A percentile compares a stretch with the other conserved stretches of the same genome.
These are phyloP conservation scores for Penicillium riverlandense DNA, from an alignment of 495 filamentous ascomycete species.

Conservation along the genomic window DNA sequence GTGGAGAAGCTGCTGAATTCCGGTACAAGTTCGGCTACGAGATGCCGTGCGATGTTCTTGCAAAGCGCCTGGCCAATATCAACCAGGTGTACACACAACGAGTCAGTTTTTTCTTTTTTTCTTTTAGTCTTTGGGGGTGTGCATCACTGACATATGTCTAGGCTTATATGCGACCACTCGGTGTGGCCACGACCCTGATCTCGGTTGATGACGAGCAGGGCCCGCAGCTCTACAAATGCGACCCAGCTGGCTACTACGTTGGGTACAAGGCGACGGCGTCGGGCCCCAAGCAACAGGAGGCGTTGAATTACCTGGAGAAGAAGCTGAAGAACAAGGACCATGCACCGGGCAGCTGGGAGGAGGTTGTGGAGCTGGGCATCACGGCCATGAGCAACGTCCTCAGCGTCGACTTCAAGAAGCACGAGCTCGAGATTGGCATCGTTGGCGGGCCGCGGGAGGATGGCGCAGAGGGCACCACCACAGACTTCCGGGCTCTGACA, in stretches of 20 bases:
- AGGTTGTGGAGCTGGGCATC: constrained; percentile 95
- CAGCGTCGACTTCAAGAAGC: constrained; percentile 99
- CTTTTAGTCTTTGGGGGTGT: neutral
- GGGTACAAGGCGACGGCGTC: constrained; percentile 98
- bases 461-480: constrained; percentile 70
- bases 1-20: constrained; percentile 95
- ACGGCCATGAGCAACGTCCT: constrained; percentile 89
- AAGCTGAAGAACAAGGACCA: constrained; percentile 99
- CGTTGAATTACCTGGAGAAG: constrained; percentile 95
- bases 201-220: constrained; percentile 88
- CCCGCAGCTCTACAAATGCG: constrained; percentile 97
- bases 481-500: constrained; percentile 79
- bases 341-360: constrained; percentile 90
- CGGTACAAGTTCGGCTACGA: constrained; percentile 98
- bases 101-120: constrained; percentile 44
- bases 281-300: constrained; percentile 96
- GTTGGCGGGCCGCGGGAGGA: constrained; percentile 76
- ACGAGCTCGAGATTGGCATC: constrained; percentile 94
- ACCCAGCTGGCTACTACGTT: constrained; percentile 94
- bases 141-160: constrained; percentile 23
- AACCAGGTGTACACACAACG: constrained; percentile 98
- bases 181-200: constrained; percentile 89
- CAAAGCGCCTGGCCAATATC: constrained; percentile 96
- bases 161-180: constrained; percentile 98
- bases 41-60: constrained; percentile 96